A percentile compares a stretch with the other conserved stretches of the same genome.
Conservation (phyloP, 179 eudicot genomes). For the Silene vulgaris region DNA sequence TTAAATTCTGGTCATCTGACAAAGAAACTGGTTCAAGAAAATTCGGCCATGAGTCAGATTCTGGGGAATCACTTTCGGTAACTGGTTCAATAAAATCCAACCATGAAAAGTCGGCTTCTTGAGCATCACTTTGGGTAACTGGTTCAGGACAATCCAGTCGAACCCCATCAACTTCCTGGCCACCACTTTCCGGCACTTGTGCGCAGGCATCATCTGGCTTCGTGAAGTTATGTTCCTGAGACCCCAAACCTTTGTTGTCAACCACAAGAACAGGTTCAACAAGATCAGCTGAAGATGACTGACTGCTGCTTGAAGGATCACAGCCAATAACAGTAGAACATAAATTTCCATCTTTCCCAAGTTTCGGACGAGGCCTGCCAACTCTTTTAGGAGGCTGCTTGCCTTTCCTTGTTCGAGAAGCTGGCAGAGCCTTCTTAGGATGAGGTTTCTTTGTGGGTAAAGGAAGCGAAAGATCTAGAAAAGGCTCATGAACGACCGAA, state of each 20-base stretch:
- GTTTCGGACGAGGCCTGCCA: conserved; percentile 46
- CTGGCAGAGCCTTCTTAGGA: conserved; percentile 39
- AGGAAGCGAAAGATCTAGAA: conserved; percentile 83
- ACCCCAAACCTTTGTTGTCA: conserved; percentile 25
- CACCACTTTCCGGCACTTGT: conserved; percentile 18
- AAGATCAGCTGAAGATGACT: conserved; percentile 25
- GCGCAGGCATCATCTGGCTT: conserved; percentile 21
- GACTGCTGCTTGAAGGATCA: conserved; percentile 27
- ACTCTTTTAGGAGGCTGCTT: conserved; percentile 67
- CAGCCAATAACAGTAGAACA: conserved; percentile 28
- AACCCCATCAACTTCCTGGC: conserved; percentile 25
- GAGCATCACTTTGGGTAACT: conserved; percentile 14
- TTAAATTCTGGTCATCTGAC: conserved; percentile 25
- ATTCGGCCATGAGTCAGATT: conserved; percentile 26
- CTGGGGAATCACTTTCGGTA: conserved; percentile 16
- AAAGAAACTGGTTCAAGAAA: conserved; percentile 26
- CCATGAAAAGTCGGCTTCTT: conserved; percentile 16
- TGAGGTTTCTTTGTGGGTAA: conserved; percentile 73
- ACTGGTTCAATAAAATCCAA: conserved; percentile 33
- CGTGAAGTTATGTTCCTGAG: conserved; percentile 19
- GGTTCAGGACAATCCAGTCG: conserved; percentile 34
- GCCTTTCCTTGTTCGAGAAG: conserved; percentile 48
- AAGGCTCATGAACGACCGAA: conserved; percentile 75
- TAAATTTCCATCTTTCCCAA: conserved; percentile 34
- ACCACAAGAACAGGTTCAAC: conserved; percentile 26